Conservation (phyloP, 305 asterid species). For the Ajuga reptans region DNA sequence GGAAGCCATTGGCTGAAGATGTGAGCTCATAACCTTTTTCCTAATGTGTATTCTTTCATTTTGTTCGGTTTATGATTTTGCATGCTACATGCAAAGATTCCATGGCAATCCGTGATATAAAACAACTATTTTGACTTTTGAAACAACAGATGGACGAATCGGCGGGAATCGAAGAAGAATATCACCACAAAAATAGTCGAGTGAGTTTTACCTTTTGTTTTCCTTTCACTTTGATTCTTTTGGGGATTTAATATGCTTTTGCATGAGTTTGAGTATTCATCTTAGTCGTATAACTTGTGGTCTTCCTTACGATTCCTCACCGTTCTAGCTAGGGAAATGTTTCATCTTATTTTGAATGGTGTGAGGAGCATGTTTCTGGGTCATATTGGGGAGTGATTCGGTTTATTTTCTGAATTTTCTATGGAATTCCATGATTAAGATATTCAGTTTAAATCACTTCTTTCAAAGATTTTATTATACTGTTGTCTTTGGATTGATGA, state of each 20-base stretch:
- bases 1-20: conserved; percentile 96
- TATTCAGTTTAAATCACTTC: no score
- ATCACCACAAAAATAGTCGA: conserved; percentile 85
- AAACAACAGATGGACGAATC: conserved; percentile 82
- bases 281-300: background rate
- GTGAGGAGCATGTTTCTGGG: background rate
- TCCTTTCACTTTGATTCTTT: conserved; percentile 13
- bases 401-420: background rate
- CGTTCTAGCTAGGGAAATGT: background rate
- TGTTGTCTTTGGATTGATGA: no score
- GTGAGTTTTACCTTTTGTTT: conserved; percentile 38
- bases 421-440: background rate
- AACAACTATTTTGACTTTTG: conserved; percentile 18
- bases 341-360: background rate
- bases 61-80: conserved; percentile 4
- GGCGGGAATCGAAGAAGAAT: conserved; percentile 97
- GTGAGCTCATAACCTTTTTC: conserved; percentile 44
- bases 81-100: background rate
- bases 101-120: conserved; percentile 17
- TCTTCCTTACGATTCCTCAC: background rate
- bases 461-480: no score
- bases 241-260: conserved; percentile 4
- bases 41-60: conserved; percentile 12
- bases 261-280: conserved; percentile 8
- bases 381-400: background rate